Base-by-base conservation (phyloP, 371 early-diverging fungal genomes). In the Smittium culicis region DNA sequence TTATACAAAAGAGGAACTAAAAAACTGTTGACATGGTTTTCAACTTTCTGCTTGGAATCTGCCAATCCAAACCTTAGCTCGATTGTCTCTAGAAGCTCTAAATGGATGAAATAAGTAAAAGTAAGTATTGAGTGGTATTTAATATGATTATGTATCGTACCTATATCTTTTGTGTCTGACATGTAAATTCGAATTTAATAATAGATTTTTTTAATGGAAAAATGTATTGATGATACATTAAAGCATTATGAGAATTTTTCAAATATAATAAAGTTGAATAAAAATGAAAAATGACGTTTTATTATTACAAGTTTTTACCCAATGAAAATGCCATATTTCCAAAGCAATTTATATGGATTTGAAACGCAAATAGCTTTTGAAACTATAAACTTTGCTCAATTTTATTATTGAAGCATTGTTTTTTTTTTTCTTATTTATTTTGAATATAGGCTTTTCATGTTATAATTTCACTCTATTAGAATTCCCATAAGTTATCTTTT, bases 1-100 rank as follows among this genome's bases (percentile, higher is more conserved):
- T 64, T 64, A 34, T 64, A 35, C 17, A 64, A 45, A 1, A 64
- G 28, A 45, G 65, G 65, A 34, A 64, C 65, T 27, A 64, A 34
- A 45, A 64, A 64, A 28, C 14, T 64, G 33, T 64, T 35, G 1
- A 64, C 17, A 16, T 35, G 35, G 17, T 34, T 17, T 27, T 64
- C 34, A 5, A 64, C 24, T 34, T 64, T 64, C 2, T 45, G 25
- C 11, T 27, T 35, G 2, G 35, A 45, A 28, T 64, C 35, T 35
- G 65, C 33, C 2, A 64, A 27, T 35, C 35, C 65, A 17, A 64
- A 35, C 3, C 35, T 31, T 2, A 35, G 27, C 35, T 45, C 65
- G 2, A 64, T 34, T 2, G 65, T 35, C 35, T 64, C 65, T 27
- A 64, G 54, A 5, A 64, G 34, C 28, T 64, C 65, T 64, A 64